These are phyloP conservation scores for Ascobolus immersus DNA, from an alignment of 495 filamentous ascomycete species.

Conservation along the genomic window DNA sequence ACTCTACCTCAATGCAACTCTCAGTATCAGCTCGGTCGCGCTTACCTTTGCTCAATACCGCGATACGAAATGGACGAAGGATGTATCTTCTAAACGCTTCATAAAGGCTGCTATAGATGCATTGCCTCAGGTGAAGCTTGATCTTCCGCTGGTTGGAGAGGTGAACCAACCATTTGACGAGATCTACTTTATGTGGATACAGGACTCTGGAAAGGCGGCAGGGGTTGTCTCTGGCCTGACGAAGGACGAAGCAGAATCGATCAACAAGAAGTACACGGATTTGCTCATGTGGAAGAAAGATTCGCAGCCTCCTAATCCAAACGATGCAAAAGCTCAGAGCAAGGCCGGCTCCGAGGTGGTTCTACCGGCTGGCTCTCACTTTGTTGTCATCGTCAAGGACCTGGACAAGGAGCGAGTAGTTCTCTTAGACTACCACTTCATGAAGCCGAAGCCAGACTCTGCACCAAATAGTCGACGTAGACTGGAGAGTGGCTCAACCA, in stretches of 20 bases:
- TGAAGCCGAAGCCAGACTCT: constrained; percentile 3
- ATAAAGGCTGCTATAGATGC: constrained; percentile 7
- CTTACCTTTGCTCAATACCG: constrained; percentile 4
- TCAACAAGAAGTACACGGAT: constrained; percentile 4
- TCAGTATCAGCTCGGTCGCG: background rate
- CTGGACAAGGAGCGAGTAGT: constrained; percentile 5
- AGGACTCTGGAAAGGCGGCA: constrained; percentile 6
- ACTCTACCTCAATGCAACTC: constrained; percentile 1
- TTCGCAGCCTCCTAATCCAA: background rate
- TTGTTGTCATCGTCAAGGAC: constrained; percentile 13
- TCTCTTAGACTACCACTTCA: constrained; percentile 17
- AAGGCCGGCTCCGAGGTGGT: constrained; percentile 5
- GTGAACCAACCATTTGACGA: constrained; percentile 22
- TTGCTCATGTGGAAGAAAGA: background rate
- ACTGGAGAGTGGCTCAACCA: too few species aligned
- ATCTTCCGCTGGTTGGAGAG: constrained; percentile 18
- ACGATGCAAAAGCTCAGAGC: background rate
- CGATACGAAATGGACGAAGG: background rate
- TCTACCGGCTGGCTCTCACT: constrained; percentile 14
- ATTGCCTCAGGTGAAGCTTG: constrained; percentile 8
- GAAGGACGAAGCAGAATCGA: constrained; percentile 3
- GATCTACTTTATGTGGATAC: constrained; percentile 18
- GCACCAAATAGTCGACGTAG: too few species aligned
- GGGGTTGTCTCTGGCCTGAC: constrained; percentile 5
- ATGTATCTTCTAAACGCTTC: constrained; percentile 6